Evolutionary conservation across 2,329 filamentous ascomycete species (phyloP).

Genomic region (Trichoderma sp.): DNA sequence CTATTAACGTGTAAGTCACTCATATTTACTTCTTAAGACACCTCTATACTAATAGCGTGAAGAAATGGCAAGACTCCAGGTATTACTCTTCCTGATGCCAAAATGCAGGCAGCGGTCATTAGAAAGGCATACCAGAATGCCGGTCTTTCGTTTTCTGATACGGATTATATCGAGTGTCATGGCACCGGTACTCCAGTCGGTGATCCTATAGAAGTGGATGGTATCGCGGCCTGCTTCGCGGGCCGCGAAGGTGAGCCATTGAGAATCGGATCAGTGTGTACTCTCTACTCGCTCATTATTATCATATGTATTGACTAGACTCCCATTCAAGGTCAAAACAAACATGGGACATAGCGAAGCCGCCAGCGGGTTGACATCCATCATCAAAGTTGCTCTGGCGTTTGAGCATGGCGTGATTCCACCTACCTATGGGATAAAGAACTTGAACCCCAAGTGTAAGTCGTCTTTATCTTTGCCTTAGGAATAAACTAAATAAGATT

Average conservation of each 20-base stretch:
- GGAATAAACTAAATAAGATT: background rate
- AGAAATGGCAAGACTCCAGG: slow-evolving; percentile 29
- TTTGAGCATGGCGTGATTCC: slow-evolving; percentile 25
- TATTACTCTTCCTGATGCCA: slow-evolving; percentile 29
- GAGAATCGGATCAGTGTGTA: background rate
- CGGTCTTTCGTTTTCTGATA: slow-evolving; percentile 16
- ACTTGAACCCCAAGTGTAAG: slow-evolving; percentile 15
- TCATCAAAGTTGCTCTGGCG: slow-evolving; percentile 26
- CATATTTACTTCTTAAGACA: too few relatives aligned
- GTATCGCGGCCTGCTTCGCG: slow-evolving; percentile 37
- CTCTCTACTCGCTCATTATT: background rate
- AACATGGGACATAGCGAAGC: slow-evolving; percentile 29
- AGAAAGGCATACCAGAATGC: slow-evolving; percentile 15
- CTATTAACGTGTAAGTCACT: slow-evolving; percentile 20
- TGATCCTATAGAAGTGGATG: slow-evolving; percentile 53
- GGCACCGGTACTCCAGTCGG: slow-evolving; percentile 56
- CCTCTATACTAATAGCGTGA: background rate
- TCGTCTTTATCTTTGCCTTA: background rate
- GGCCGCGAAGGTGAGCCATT: slow-evolving; percentile 10
- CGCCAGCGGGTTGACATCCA: slow-evolving; percentile 23
- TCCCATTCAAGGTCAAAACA: slow-evolving; percentile 24
- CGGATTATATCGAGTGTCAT: slow-evolving; percentile 46
- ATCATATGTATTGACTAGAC: background rate
- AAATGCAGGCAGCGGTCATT: slow-evolving; percentile 42
- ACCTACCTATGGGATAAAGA: slow-evolving; percentile 18